Base-by-base conservation (phyloP, 1,139 yeast genomes). In the Blastobotrys illinoisensis region DNA sequence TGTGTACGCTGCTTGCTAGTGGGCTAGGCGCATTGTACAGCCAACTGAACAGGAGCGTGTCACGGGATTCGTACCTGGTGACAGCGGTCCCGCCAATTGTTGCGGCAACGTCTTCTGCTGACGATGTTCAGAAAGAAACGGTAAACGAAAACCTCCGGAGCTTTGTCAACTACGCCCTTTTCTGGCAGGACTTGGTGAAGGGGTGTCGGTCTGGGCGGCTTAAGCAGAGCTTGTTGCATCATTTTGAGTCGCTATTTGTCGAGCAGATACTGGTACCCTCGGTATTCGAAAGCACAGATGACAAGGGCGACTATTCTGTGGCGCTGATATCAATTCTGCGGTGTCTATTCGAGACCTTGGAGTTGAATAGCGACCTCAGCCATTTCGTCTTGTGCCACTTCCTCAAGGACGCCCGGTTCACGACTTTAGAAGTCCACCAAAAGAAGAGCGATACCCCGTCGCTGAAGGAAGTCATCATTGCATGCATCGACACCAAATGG, bases 1-100 rank as follows among this genome's bases (percentile, higher is more conserved):
- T 68, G 52, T 66, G 67, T 9, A 64, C 69, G 3, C 52, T 67
- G 43, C 58, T 69, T 57, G 70, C 68, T 0, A 67, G 70, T 2
- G 70, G 71, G 2, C 57, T 69, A 9, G 69, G 71, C 14, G 72
- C 72, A 1, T 49, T 69, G 40, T 69, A 65, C 48, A 62, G 68
- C 26, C 69, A 64, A 48, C 54, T 67, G 18, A 56, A 53, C 14
- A 47, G 57, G 32, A 55, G 58, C 19, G 44, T 32, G 3, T 19
- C 48, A 7, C 53, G 51, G 43, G 28, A 49, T 24, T 21, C 44
- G 20, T 16, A 47, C 9, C 40, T 54, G 11, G 26, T 47, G 7
- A 52, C 13, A 6, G 24, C 23, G 11, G 50, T 52, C 44, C 60
- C 60, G 4, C 48, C 60, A 5, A 48, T 57, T 3, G 56, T 57